These are phyloP conservation scores for Pleurotus eryngii DNA, from an alignment of 768 basidiomycete genomes.

Conservation along the genomic window DNA sequence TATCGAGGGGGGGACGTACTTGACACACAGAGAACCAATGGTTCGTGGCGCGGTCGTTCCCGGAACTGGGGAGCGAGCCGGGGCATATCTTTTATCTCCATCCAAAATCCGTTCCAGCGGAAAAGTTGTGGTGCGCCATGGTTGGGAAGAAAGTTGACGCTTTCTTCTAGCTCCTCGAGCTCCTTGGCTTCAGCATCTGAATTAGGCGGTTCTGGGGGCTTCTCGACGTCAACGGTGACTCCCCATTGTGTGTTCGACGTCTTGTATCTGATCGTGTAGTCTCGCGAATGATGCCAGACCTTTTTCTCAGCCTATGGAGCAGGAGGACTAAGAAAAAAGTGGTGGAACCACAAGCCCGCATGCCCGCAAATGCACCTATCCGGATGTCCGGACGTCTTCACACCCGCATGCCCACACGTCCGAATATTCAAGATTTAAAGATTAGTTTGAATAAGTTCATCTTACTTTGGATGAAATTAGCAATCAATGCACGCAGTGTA, in stretches of 20 bases:
- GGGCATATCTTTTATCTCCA: slow-evolving; percentile 20
- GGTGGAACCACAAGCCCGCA: too few relatives aligned
- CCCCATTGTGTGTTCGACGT: slow-evolving; percentile 37
- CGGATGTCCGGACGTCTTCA: too few relatives aligned
- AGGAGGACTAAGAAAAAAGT: background rate
- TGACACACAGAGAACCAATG: background rate
- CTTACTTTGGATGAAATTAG: too few relatives aligned
- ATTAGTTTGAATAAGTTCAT: too few relatives aligned
- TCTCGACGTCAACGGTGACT: slow-evolving; percentile 22
- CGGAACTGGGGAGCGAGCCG: background rate
- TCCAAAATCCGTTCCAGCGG: slow-evolving; percentile 41
- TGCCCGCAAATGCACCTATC: too few relatives aligned
- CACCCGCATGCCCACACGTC: too few relatives aligned
- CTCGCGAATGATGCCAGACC: slow-evolving; percentile 38
- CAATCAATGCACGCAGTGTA: too few relatives aligned
- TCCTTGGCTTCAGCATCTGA: too few relatives aligned
- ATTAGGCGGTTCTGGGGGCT: background rate
- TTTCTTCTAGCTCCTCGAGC: slow-evolving; percentile 15
- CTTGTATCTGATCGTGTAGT: slow-evolving; percentile 38
- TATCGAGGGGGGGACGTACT: background rate
- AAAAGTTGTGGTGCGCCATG: slow-evolving; percentile 39
- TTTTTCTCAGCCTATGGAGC: slow-evolving; percentile 35
- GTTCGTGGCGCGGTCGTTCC: background rate
- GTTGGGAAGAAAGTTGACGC: slow-evolving; percentile 40
- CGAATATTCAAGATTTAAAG: too few relatives aligned